Percentiles rank a stretch among this genome's conserved stretches.
Conservation (phyloP, 106 monocot genomes). For the Dendrobium officinale region DNA sequence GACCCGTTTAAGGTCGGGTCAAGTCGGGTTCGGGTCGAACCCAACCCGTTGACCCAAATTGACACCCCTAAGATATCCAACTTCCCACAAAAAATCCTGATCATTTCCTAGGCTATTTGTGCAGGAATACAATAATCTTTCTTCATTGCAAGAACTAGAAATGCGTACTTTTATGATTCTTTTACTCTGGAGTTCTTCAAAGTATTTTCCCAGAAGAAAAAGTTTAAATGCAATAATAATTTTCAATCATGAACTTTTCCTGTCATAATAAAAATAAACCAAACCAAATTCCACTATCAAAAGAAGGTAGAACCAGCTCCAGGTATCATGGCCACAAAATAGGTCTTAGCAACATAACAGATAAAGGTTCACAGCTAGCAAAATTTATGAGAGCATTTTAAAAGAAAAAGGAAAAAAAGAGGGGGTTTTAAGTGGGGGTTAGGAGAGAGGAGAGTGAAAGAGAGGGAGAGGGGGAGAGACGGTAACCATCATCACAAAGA, state of each 20-base stretch:
- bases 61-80: too few species aligned
- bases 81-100: too few species aligned
- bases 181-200: too few species aligned
- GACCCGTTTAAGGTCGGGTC: too few species aligned
- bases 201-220: neutral
- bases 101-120: too few species aligned
- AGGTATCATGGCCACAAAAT: neutral
- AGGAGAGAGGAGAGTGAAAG: neutral
- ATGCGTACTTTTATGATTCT: too few species aligned
- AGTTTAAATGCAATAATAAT: neutral
- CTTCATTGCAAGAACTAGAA: too few species aligned
- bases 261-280: neutral
- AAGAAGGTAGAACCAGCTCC: neutral
- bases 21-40: too few species aligned
- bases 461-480: neutral
- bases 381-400: neutral
- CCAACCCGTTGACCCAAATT: too few species aligned
- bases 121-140: too few species aligned
- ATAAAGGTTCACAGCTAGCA: too few species aligned
- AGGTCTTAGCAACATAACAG: neutral
- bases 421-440: neutral
- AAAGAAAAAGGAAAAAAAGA: neutral
- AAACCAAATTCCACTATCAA: neutral
- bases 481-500: neutral
- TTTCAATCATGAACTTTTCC: neutral